Conservation (phyloP, 352 stramenopile species). For the Phytophthora europaea region DNA sequence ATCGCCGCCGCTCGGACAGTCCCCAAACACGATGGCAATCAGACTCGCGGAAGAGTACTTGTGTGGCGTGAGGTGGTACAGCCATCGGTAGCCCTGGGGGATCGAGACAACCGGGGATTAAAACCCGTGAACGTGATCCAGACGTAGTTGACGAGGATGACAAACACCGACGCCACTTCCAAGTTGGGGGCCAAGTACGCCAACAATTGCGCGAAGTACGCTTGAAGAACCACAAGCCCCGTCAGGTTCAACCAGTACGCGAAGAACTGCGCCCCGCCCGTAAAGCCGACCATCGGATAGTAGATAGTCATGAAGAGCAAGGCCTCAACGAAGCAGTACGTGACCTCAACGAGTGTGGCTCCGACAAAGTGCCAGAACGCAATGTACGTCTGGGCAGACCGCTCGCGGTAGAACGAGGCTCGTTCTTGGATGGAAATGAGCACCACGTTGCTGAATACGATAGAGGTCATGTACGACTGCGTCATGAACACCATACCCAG, state of each 20-base stretch:
- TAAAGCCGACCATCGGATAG: conserved; percentile 19
- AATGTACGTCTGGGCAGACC: conserved; percentile 8
- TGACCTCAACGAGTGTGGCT: conserved; percentile 9
- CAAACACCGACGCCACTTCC: conserved; percentile 38
- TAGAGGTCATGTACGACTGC: conserved; percentile 71
- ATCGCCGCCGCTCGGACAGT: conserved; percentile 19
- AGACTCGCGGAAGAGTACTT: conserved; percentile 43
- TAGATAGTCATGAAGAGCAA: conserved; percentile 13
- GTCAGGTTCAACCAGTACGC: conserved; percentile 56
- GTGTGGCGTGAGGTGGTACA: conserved; percentile 46
- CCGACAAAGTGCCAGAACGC: conserved; percentile 25
- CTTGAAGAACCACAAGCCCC: conserved; percentile 48
- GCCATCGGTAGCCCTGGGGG: conserved; percentile 40
- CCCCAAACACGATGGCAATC: conserved; percentile 36
- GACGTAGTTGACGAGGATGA: conserved; percentile 41
- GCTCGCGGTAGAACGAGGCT: conserved; percentile 17
- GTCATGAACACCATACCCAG: conserved; percentile 79
- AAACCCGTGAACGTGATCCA: conserved; percentile 50
- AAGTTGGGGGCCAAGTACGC: conserved; percentile 46
- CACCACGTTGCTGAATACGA: conserved; percentile 59
- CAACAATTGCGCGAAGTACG: conserved; percentile 57
- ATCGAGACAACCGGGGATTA: conserved; percentile 41
- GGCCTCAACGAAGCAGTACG: conserved; percentile 14
- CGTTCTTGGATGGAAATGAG: conserved; percentile 18
- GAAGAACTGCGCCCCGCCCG: conserved; percentile 20